A percentile compares a stretch with the other conserved stretches of the same genome.
These are phyloP conservation scores for Candida sp. DNA, from an alignment of 1,139 yeast species.

Conservation along the genomic window DNA sequence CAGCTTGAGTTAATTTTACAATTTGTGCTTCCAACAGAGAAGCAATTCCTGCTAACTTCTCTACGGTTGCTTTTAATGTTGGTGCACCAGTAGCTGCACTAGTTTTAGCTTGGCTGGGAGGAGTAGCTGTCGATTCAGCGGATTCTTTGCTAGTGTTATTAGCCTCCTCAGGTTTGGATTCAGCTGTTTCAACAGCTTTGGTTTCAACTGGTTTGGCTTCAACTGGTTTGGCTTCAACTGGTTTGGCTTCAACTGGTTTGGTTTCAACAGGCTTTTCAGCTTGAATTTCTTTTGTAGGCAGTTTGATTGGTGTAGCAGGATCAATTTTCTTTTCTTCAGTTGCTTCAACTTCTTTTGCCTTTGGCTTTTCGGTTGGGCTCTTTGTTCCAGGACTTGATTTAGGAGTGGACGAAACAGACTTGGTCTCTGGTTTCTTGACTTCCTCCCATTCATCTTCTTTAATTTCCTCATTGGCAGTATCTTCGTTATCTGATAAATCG, in stretches of 20 bases:
- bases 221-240: constrained; percentile 11
- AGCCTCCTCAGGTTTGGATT: too few relatives aligned
- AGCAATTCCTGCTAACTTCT: constrained; percentile 57
- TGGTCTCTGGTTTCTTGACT: constrained; percentile 28
- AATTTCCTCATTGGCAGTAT: constrained; percentile 18
- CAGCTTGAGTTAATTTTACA: constrained; percentile 47
- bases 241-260: constrained; percentile 8
- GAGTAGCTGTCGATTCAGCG: background rate
- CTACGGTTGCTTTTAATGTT: constrained; percentile 68
- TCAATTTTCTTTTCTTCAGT: constrained; percentile 7
- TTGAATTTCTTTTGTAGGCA: too few relatives aligned
- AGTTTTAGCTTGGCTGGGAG: constrained; percentile 3
- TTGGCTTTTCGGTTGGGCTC: constrained; percentile 10
- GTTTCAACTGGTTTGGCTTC: constrained; percentile 10
- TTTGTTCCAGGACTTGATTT: constrained; percentile 9
- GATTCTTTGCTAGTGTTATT: too few relatives aligned
- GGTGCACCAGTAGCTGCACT: constrained; percentile 31
- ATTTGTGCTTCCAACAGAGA: constrained; percentile 54
- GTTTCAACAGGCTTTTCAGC: constrained; percentile 10
- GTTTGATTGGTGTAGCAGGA: too few relatives aligned
- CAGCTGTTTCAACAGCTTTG: constrained; percentile 14
- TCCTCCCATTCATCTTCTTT: constrained; percentile 42
- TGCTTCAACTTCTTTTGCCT: constrained; percentile 1
- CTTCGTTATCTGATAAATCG: constrained; percentile 42
- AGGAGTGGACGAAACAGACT: constrained; percentile 7